Percentiles rank a stretch among this genome's conserved stretches.
phyloP scores from a whole-genome alignment of 805 yeast genomes.

The Grigorovia yakushimaensis region DNA sequence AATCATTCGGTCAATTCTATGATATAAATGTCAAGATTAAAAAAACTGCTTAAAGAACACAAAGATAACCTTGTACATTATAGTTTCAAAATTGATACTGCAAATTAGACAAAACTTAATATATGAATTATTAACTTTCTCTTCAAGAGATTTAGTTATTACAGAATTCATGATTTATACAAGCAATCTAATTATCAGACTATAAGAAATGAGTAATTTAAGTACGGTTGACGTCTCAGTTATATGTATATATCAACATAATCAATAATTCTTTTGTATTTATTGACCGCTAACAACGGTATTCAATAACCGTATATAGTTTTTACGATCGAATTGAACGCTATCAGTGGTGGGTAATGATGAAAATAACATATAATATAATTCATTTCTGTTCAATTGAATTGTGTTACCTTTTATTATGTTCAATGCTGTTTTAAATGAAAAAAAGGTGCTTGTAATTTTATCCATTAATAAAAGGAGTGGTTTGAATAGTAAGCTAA shows the following conservation, averaged over 20 bases:
- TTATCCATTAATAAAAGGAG: constrained; percentile 34
- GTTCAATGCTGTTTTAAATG: constrained; percentile 31
- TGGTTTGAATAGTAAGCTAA: constrained; percentile 39
- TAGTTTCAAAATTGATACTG: no score
- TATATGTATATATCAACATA: background rate
- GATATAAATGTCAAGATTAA: no score
- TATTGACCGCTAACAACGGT: background rate
- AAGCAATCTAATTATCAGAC: no score
- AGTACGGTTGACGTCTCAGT: no score
- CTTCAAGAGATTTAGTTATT: no score
- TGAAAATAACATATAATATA: constrained; percentile 44
- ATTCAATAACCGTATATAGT: constrained; percentile 8
- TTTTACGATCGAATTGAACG: constrained; percentile 18
- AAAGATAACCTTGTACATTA: no score
- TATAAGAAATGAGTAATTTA: no score
- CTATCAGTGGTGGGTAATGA: constrained; percentile 35
- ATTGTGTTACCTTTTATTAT: constrained; percentile 37
- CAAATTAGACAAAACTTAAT: no score
- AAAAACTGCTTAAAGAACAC: no score
- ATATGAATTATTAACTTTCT: no score
- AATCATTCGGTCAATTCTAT: no score
- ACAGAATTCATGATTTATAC: no score
- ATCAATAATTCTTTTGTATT: background rate
- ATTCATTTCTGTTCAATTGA: constrained; percentile 36
- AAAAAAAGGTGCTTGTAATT: constrained; percentile 35